phyloP scores from a whole-genome alignment of 2,329 filamentous ascomycete species.

The Chrysosporium keratinophilum region DNA sequence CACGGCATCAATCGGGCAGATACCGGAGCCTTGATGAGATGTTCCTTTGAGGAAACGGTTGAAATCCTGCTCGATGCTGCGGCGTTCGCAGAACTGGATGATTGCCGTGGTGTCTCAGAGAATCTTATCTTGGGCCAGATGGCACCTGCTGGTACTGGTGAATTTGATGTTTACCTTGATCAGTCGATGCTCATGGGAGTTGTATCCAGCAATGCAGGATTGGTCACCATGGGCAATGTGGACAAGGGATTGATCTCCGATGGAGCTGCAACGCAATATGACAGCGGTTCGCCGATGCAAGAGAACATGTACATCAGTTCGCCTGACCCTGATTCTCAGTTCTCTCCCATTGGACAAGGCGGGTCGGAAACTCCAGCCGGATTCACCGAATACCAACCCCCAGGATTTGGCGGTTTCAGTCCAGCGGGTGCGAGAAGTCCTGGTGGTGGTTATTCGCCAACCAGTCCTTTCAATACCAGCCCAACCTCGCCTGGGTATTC shows the following conservation, averaged over 20 bases:
- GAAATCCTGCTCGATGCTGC: constrained; percentile 96
- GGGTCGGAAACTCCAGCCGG: constrained; percentile 50
- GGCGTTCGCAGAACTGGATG: constrained; percentile 86
- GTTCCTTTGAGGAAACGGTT: constrained; percentile 98
- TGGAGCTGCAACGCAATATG: constrained; percentile 89
- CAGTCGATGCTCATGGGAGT: constrained; percentile 93
- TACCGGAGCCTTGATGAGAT: constrained; percentile 96
- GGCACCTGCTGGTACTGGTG: constrained; percentile 91
- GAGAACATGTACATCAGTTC: constrained; percentile 54
- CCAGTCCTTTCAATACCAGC: constrained; percentile 64
- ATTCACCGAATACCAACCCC: constrained; percentile 56
- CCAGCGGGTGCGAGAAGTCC: constrained; percentile 61
- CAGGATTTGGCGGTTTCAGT: constrained; percentile 57
- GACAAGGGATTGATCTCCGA: constrained; percentile 64
- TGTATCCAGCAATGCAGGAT: constrained; percentile 81
- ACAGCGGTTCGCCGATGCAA: constrained; percentile 55
- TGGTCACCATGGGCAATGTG: constrained; percentile 70
- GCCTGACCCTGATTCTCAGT: constrained; percentile 49
- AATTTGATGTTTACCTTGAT: constrained; percentile 88
- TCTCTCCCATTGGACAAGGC: constrained; percentile 65
- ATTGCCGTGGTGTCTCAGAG: constrained; percentile 95
- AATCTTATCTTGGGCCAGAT: constrained; percentile 98
- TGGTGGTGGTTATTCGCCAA: constrained; percentile 49
- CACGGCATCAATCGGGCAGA: constrained; percentile 98
- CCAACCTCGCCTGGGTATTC: constrained; percentile 60